Percentiles rank a stretch among this genome's conserved stretches.
phyloP scores from a whole-genome alignment of 805 yeast species.

The Starmerella vaccinii region DNA sequence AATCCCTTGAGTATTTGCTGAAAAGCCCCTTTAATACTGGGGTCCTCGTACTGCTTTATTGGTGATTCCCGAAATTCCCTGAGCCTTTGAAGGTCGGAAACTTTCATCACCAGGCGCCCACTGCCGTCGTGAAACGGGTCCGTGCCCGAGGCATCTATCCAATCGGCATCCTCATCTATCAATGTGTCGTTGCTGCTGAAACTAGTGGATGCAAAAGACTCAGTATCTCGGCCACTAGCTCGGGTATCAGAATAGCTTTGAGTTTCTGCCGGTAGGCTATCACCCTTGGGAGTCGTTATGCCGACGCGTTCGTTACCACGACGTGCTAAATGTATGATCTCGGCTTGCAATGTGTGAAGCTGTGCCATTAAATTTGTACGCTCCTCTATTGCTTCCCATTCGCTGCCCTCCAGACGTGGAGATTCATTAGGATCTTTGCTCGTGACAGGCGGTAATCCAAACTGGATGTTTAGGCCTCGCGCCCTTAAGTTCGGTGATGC shows the following conservation, averaged over 20 bases:
- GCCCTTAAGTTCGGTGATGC: not conserved
- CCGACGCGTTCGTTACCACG: conserved; percentile 24
- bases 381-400: conserved; percentile 10
- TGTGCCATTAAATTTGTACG: conserved; percentile 15
- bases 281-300: not conserved
- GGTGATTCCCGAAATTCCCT: not conserved
- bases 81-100: not conserved
- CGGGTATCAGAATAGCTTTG: not conserved
- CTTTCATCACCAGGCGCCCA: not conserved
- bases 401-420: conserved; percentile 4
- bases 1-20: not conserved
- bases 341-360: conserved; percentile 24
- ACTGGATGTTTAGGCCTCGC: conserved; percentile 15
- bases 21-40: not conserved
- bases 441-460: conserved; percentile 2
- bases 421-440: not conserved
- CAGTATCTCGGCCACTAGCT: not conserved
- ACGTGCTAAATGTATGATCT: conserved; percentile 26
- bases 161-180: conserved; percentile 8
- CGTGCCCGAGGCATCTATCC: not conserved
- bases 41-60: not conserved
- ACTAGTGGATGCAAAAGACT: conserved; percentile 1
- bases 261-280: no score
- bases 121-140: not conserved
- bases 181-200: conserved; percentile 11